These are phyloP conservation scores for Magnolia changhungtana DNA, from an alignment of 164 flowering plant genomes.

Conservation along the genomic window DNA sequence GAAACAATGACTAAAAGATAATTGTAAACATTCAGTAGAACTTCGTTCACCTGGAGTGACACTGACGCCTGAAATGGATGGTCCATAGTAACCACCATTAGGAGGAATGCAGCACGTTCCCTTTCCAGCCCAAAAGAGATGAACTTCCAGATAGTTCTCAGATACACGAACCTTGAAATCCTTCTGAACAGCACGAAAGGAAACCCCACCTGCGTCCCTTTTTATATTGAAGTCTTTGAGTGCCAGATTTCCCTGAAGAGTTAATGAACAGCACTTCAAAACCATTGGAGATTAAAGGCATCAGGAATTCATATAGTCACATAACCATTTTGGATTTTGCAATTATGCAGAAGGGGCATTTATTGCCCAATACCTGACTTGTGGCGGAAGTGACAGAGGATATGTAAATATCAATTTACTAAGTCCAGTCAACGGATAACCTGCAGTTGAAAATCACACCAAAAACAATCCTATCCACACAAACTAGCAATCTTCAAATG, in stretches of 20 bases:
- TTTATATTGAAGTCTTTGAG: slow-evolving; percentile 64
- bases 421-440: too few species aligned
- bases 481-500: too few species aligned
- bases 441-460: too few species aligned
- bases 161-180: slow-evolving; percentile 41
- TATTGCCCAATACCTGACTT: too few species aligned
- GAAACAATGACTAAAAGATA: slow-evolving; percentile 12
- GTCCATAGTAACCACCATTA: slow-evolving; percentile 71
- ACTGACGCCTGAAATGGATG: slow-evolving; percentile 78
- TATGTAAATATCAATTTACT: too few species aligned
- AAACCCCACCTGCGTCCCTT: slow-evolving; percentile 57
- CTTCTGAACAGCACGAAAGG: slow-evolving; percentile 42
- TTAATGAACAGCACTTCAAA: not conserved
- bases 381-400: too few species aligned
- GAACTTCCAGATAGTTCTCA: slow-evolving; percentile 70
- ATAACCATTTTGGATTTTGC: too few species aligned
- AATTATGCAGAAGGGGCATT: too few species aligned
- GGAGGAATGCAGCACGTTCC: slow-evolving; percentile 87
- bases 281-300: too few species aligned
- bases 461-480: too few species aligned
- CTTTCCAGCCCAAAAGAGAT: slow-evolving; percentile 95
- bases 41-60: slow-evolving; percentile 58
- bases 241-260: slow-evolving; percentile 46
- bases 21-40: not conserved
- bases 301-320: too few species aligned